Evolutionary conservation across 257 asterid genomes (phyloP).

Genomic region (Lantana camara): DNA sequence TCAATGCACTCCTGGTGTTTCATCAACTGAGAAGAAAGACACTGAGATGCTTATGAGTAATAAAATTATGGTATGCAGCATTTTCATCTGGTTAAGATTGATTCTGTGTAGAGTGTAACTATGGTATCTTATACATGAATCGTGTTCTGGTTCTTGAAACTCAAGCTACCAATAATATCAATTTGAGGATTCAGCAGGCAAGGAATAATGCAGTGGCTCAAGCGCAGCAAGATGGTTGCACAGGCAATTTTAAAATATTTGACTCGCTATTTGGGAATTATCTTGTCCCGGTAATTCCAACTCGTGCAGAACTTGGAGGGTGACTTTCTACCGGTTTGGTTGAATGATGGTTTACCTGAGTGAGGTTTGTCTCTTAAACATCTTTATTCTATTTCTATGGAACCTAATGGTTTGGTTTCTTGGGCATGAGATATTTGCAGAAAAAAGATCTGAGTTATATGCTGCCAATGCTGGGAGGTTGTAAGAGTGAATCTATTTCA

Average conservation of each 20-base stretch:
- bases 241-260: constrained; percentile 59
- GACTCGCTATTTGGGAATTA: constrained; percentile 74
- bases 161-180: constrained; percentile 26
- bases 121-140: background rate
- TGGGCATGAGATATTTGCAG: background rate
- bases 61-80: constrained; percentile 34
- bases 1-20: constrained; percentile 24
- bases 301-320: constrained; percentile 61
- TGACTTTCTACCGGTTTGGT: constrained; percentile 16
- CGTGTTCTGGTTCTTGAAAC: constrained; percentile 37
- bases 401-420: background rate
- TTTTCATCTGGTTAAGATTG: constrained; percentile 2
- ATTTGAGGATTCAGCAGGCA: constrained; percentile 49
- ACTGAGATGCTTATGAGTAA: constrained; percentile 14
- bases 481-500: background rate
- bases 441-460: background rate
- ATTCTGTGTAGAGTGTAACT: no score
- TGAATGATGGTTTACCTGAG: background rate
- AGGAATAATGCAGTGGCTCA: constrained; percentile 65
- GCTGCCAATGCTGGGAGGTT: background rate
- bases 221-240: constrained; percentile 65
- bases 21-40: constrained; percentile 33
- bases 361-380: background rate
- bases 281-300: constrained; percentile 80
- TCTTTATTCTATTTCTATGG: background rate